Conservation (phyloP, 2,329 filamentous ascomycete genomes). For the Hypocreales sp. region DNA sequence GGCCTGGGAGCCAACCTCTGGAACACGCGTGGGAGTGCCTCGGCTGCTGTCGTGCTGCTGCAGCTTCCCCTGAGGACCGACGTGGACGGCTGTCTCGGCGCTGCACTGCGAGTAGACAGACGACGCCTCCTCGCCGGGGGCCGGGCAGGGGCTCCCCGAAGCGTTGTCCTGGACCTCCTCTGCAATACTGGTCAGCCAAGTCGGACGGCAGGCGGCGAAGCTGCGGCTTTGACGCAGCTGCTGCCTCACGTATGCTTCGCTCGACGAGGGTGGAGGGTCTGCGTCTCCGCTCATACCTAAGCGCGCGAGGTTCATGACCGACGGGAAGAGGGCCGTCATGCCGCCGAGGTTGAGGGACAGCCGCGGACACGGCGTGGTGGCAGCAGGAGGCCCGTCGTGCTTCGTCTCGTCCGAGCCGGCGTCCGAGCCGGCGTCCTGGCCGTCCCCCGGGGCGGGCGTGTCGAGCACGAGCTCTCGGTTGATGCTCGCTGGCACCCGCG, state of each 20-base stretch:
- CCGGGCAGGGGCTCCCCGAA: neutral
- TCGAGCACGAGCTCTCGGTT: slow-evolving; percentile 5
- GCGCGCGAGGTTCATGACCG: slow-evolving; percentile 8
- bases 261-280: neutral
- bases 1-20: neutral
- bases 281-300: slow-evolving; percentile 1
- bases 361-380: slow-evolving; percentile 13
- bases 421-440: neutral
- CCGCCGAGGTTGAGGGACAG: slow-evolving; percentile 16
- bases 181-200: neutral
- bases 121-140: slow-evolving; percentile 4
- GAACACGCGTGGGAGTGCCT: neutral
- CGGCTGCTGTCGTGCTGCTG: neutral
- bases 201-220: neutral
- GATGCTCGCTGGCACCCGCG: slow-evolving; percentile 14
- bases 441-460: neutral
- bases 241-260: neutral
- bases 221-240: neutral
- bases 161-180: neutral
- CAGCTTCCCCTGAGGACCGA: too few species aligned
- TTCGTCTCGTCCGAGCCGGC: neutral
- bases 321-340: slow-evolving; percentile 9
- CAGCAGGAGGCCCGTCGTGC: too few species aligned
- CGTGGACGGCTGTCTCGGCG: slow-evolving; percentile 4
- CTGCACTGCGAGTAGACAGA: slow-evolving; percentile 10